phyloP scores from a whole-genome alignment of 2,329 filamentous ascomycete species.

The Remersonia thermophila region DNA sequence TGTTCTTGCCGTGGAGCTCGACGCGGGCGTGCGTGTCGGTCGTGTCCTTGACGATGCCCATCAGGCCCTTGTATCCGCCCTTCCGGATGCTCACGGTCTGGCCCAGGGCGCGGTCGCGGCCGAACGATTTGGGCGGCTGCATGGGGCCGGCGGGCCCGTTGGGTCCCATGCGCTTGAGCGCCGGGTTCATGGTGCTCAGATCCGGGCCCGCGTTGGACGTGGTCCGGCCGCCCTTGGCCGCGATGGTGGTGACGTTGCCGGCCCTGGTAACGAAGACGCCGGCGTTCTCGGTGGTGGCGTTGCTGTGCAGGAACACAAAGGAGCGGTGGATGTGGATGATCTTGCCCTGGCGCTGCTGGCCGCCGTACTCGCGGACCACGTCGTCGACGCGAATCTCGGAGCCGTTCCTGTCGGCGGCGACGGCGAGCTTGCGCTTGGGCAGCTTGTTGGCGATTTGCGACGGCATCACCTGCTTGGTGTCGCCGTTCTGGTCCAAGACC shows the following conservation, averaged over 20 bases:
- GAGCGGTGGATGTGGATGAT: slow-evolving; percentile 90
- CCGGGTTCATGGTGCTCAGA: slow-evolving; percentile 84
- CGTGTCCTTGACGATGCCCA: slow-evolving; percentile 92
- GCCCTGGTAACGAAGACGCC: slow-evolving; percentile 81
- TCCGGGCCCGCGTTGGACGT: slow-evolving; percentile 56
- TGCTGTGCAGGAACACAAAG: slow-evolving; percentile 82
- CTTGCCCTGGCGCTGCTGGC: slow-evolving; percentile 73
- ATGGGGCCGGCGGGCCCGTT: slow-evolving; percentile 37
- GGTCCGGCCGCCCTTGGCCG: slow-evolving; percentile 82
- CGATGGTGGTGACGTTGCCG: slow-evolving; percentile 75
- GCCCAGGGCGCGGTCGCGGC: slow-evolving; percentile 72
- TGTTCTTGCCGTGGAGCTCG: slow-evolving; percentile 88
- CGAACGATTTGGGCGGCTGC: slow-evolving; percentile 60
- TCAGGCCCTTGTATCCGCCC: slow-evolving; percentile 80
- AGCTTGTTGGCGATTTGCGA: slow-evolving; percentile 88
- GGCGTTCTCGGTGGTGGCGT: slow-evolving; percentile 72
- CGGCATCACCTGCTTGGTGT: slow-evolving; percentile 68
- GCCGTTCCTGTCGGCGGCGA: slow-evolving; percentile 85
- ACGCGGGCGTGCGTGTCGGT: slow-evolving; percentile 78
- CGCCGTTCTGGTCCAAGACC: slow-evolving; percentile 82
- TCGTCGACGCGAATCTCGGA: slow-evolving; percentile 88
- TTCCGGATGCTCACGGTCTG: slow-evolving; percentile 84
- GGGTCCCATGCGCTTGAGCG: slow-evolving; percentile 55
- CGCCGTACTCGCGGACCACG: slow-evolving; percentile 79
- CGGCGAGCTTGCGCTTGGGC: slow-evolving; percentile 66